phyloP scores from a whole-genome alignment of 2,329 filamentous ascomycete species.

The Botrytis sinoallii region DNA sequence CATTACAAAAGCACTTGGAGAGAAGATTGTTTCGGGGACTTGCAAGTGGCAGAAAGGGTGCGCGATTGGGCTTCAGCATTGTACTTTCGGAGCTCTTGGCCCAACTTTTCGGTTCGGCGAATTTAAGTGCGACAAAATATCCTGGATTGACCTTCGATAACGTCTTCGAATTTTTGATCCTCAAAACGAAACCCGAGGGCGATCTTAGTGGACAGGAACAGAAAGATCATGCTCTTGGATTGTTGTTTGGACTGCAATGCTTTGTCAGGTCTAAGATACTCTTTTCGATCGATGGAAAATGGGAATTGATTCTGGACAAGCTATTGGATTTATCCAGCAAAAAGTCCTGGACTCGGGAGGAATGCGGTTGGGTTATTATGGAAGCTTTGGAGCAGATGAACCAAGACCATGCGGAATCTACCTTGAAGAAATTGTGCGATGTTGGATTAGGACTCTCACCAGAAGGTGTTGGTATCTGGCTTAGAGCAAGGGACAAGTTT shows the following conservation, averaged over 20 bases:
- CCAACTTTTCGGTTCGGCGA: constrained; percentile 59
- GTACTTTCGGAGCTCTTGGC: constrained; percentile 78
- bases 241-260: constrained; percentile 82
- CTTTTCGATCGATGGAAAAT: constrained; percentile 57
- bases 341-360: constrained; percentile 85
- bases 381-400: constrained; percentile 65
- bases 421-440: constrained; percentile 60
- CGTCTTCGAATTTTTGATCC: constrained; percentile 50
- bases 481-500: constrained; percentile 64
- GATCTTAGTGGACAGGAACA: constrained; percentile 69
- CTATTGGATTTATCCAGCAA: constrained; percentile 72
- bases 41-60: constrained; percentile 84
- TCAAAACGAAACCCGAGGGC: constrained; percentile 54
- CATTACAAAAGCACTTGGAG: constrained; percentile 57
- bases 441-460: constrained; percentile 73
- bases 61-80: constrained; percentile 83
- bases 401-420: constrained; percentile 53
- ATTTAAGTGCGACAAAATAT: constrained; percentile 47
- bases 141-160: constrained; percentile 56
- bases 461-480: constrained; percentile 87
- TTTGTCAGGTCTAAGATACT: constrained; percentile 77
- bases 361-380: constrained; percentile 80
- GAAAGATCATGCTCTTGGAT: constrained; percentile 79
- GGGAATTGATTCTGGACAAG: constrained; percentile 66
- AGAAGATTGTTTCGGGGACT: constrained; percentile 79